Conservation (phyloP, 768 basidiomycete genomes). For the Leccinum fibrillosum region DNA sequence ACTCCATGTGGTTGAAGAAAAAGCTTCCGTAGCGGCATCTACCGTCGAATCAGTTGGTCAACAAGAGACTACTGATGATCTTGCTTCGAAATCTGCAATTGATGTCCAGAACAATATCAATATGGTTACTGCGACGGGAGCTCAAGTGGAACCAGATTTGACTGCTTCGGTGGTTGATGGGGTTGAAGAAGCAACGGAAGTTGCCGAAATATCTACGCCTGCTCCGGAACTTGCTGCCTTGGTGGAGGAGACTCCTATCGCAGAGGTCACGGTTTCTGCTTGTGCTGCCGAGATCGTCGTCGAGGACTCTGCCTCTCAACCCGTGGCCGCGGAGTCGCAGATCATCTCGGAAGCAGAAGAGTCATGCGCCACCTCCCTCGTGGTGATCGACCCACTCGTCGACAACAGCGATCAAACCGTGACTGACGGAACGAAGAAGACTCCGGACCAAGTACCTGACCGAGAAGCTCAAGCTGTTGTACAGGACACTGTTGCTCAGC, state of each 20-base stretch:
- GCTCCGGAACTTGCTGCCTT: conserved; percentile 9
- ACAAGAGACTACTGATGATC: conserved; percentile 4
- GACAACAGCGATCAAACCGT: background rate
- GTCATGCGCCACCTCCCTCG: background rate
- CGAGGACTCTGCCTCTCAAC: background rate
- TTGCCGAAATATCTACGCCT: conserved; percentile 12
- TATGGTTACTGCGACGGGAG: conserved; percentile 10
- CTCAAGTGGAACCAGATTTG: conserved; percentile 8
- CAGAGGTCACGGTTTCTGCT: conserved; percentile 1
- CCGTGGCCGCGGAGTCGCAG: conserved; percentile 7
- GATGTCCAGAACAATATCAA: background rate
- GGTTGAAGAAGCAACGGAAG: conserved; percentile 12
- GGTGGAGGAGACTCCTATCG: conserved; percentile 16
- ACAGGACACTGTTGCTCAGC: background rate
- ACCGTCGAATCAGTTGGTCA: conserved; percentile 3
- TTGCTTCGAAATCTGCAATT: background rate
- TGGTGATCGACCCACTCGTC: background rate
- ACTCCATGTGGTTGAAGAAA: conserved; percentile 1
- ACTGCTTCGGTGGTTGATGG: background rate
- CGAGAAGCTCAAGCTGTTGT: background rate
- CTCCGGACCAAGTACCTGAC: conserved; percentile 6
- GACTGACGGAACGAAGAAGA: background rate
- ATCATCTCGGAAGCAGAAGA: background rate
- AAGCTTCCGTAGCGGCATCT: conserved; percentile 6
- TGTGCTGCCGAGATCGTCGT: background rate